Conservation (phyloP, 1,139 yeast genomes). For the Taiozyma onychis region DNA sequence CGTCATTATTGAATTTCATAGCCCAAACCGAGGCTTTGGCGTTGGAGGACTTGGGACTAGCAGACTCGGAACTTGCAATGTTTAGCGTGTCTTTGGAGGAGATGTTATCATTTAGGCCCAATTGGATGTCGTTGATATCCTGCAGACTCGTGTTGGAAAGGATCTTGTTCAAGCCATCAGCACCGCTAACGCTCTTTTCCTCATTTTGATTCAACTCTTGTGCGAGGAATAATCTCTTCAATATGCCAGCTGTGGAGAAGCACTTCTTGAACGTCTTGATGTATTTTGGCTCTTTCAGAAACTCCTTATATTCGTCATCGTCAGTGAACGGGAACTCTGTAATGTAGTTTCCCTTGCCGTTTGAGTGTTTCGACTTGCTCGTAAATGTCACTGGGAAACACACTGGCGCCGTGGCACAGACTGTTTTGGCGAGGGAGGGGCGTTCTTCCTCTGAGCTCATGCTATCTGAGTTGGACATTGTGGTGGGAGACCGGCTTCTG, state of each 20-base stretch:
- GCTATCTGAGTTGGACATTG: neutral
- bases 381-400: neutral
- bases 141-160: neutral
- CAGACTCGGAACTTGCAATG: constrained; percentile 3
- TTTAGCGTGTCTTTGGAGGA: constrained; percentile 1
- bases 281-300: constrained; percentile 48
- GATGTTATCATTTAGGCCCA: neutral
- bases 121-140: neutral
- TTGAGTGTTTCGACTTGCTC: neutral
- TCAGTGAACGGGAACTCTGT: constrained; percentile 20
- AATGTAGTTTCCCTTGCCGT: constrained; percentile 1
- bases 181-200: neutral
- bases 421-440: neutral
- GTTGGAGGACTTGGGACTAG: constrained; percentile 2
- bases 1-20: constrained; percentile 71
- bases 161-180: neutral
- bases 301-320: constrained; percentile 30
- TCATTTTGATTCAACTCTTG: constrained; percentile 53
- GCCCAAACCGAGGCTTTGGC: constrained; percentile 52
- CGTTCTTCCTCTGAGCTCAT: neutral
- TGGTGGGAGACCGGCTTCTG: neutral
- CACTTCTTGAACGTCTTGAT: constrained; percentile 42
- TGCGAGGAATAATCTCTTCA: constrained; percentile 65
- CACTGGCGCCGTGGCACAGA: neutral
- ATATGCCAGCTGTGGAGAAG: constrained; percentile 37